phyloP scores from a whole-genome alignment of 768 basidiomycete genomes.

The Phlebiopsis flavidoalba region DNA sequence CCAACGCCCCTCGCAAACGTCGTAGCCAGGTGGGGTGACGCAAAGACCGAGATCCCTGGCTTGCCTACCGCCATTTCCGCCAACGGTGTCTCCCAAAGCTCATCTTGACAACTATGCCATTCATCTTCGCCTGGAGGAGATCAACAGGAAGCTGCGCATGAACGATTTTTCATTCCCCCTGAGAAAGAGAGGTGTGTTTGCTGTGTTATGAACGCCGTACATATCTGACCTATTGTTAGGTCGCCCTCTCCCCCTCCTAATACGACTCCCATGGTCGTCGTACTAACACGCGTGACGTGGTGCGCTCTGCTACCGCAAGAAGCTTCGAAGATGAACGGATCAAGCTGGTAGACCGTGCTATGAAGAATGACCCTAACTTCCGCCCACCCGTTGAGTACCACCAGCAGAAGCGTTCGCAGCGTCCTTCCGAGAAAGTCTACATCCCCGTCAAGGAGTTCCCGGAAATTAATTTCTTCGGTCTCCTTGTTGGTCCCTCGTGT shows the following conservation, averaged over 20 bases:
- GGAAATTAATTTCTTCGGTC: slow-evolving; percentile 99
- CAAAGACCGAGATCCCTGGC: slow-evolving; percentile 85
- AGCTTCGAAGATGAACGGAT: slow-evolving; percentile 90
- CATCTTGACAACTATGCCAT: slow-evolving; percentile 98
- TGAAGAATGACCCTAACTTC: slow-evolving; percentile 98
- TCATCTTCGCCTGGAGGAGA: slow-evolving; percentile 93
- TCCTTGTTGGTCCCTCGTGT: slow-evolving; percentile 93
- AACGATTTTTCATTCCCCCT: slow-evolving; percentile 94
- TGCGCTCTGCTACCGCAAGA: slow-evolving; percentile 97
- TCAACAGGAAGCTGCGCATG: slow-evolving; percentile 88
- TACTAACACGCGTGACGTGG: slow-evolving; percentile 97
- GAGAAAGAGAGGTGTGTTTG: slow-evolving; percentile 80
- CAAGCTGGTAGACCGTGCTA: slow-evolving; percentile 88
- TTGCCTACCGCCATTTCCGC: slow-evolving; percentile 92
- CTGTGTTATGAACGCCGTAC: slow-evolving; percentile 2
- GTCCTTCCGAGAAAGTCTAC: slow-evolving; percentile 97
- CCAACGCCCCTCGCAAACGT: slow-evolving; percentile 88
- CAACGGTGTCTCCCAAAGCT: slow-evolving; percentile 87
- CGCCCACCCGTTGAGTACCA: slow-evolving; percentile 96
- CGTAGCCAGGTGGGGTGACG: slow-evolving; percentile 98
- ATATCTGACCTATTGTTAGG: slow-evolving; percentile 36
- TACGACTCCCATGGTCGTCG: slow-evolving; percentile 97
- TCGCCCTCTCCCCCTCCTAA: slow-evolving; percentile 94
- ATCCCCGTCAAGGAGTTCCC: slow-evolving; percentile 99
- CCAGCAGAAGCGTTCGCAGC: slow-evolving; percentile 87